Evolutionary conservation across 331 rosid genomes (phyloP), one percentile per base, ranked within the genome.

Genomic region (Dryas integrifolia): DNA sequence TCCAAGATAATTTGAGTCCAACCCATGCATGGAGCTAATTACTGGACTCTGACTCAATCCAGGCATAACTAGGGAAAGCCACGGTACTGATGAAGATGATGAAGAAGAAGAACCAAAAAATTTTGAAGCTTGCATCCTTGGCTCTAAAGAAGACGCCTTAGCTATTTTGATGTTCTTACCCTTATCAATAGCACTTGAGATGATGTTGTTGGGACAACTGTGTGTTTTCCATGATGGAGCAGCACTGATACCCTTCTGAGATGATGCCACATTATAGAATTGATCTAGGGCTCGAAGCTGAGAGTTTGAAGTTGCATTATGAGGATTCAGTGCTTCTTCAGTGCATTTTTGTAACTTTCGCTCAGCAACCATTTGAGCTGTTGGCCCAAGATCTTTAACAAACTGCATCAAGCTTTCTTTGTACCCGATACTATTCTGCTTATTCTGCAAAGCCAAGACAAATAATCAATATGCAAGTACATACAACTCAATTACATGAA

Each of bases 321-420:
- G 24, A 46, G 21, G 35, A 67, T 35, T 66, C 16, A 58, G 44
- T 45, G 47, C 59, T 53, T 24, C 77, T 56, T 40, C 61, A 1
- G 73, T 9, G 26, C 24, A 10, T 3, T 5, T 43, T 15, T 65
- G 53, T n/a, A 45, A 73, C 66, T 79, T 79, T 49, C 6, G 40
- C 14, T 21, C 0, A 4, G 70, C 69, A 65, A 41, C 6, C 35
- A 44, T 46, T 51, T 67, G 49, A 26, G 72, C 74, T 6, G 58
- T 30, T 58, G 75, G 59, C 61, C 81, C 82, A 26, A 58, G 64
- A 45, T 64, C 49, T 53, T 63, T 53, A 52, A 24, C 45, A 71
- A 77, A 77, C 52, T 13, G 67, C 76, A 52, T 40, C 67, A 45
- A 64, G 65, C 53, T 70, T 12, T 57, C 59, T 5, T 39, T 3